Conservation (phyloP, 2,329 filamentous ascomycete species). For the Talaromyces sp. region DNA sequence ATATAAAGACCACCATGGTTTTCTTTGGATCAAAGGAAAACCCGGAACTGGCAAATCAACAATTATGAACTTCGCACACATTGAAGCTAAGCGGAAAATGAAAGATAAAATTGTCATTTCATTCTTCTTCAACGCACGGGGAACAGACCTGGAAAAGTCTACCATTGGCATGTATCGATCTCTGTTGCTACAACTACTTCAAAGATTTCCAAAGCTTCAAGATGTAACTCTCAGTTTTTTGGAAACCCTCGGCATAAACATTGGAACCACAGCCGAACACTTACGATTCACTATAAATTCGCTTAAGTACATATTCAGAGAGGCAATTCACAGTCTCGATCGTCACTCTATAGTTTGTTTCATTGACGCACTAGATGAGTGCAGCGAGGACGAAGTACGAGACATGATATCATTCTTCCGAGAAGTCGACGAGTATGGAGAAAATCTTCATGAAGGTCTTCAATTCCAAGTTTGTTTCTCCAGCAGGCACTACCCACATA, state of each 20-base stretch:
- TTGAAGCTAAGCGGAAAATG: slow-evolving; percentile 11
- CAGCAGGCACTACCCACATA: slow-evolving; percentile 45
- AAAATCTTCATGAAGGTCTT: slow-evolving; percentile 17
- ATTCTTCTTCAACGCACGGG: slow-evolving; percentile 32
- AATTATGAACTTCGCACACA: slow-evolving; percentile 30
- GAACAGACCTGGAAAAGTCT: slow-evolving; percentile 24
- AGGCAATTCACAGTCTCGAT: slow-evolving; percentile 18
- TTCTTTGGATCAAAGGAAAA: slow-evolving; percentile 42
- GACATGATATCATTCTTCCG: slow-evolving; percentile 40
- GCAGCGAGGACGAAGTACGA: slow-evolving; percentile 36
- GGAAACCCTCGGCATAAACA: neutral
- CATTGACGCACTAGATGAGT: slow-evolving; percentile 49
- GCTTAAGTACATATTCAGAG: neutral
- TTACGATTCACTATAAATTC: neutral
- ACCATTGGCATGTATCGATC: slow-evolving; percentile 29
- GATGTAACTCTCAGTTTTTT: neutral
- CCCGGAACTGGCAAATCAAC: slow-evolving; percentile 38
- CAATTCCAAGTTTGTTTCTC: slow-evolving; percentile 38
- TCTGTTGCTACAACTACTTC: slow-evolving; percentile 27
- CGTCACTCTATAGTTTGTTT: slow-evolving; percentile 30
- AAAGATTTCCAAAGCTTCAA: slow-evolving; percentile 22
- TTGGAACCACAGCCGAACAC: too few species aligned
- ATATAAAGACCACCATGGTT: slow-evolving; percentile 24
- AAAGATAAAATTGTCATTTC: slow-evolving; percentile 15
- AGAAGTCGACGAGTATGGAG: slow-evolving; percentile 22